Evolutionary conservation across 2,329 filamentous ascomycete genomes (phyloP), one percentile per base, ranked within the genome.

Genomic region (Hypomyces perniciosus): DNA sequence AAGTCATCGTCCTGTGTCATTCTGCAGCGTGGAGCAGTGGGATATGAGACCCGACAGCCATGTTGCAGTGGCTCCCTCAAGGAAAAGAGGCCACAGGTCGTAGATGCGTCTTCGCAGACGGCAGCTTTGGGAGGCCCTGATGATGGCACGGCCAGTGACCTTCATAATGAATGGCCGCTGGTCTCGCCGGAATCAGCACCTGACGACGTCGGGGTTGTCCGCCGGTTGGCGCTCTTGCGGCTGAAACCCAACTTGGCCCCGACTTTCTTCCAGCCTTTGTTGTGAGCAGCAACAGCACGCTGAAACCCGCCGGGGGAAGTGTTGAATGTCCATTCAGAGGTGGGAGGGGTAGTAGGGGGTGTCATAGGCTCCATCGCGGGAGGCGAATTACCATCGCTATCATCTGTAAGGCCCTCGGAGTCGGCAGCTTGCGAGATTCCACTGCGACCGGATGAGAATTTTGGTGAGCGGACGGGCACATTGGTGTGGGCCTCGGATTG

Each of bases 281-380:
- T 78, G 59, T 78, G 75, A 2, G 75, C 76, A 34, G 74, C 74
- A 45, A 80, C 72, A 10, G 78, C 77, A 50, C 77, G 72, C 44
- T 80, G 77, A 26, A 81, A 66, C 10, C 74, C 72, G n/a, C 73
- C 75, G 0, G 78, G 77, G 5, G 79, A 78, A 1, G 73, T 66
- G 54, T 69, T 69, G 56, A 79, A 77, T 4, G 68, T 65, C 69
- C 75, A 81, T 54, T 84, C 78, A 0, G 79, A 76, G 1, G 77
- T 80, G 0, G 86, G 85, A 33, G 87, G 85, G 3, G 84, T 88
- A 2, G 80, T 88, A 1, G 86, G 86, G 0, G 87, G 87, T 4
- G 87, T 90, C 74, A 89, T 84, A 3, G 77, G 85, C 61, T 85
- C 84, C 53, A 74, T 71, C 28, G 69, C 64, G 44, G 75, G 66